Conservation (phyloP, 208 protist species). For the Trypanosoma brucei region DNA sequence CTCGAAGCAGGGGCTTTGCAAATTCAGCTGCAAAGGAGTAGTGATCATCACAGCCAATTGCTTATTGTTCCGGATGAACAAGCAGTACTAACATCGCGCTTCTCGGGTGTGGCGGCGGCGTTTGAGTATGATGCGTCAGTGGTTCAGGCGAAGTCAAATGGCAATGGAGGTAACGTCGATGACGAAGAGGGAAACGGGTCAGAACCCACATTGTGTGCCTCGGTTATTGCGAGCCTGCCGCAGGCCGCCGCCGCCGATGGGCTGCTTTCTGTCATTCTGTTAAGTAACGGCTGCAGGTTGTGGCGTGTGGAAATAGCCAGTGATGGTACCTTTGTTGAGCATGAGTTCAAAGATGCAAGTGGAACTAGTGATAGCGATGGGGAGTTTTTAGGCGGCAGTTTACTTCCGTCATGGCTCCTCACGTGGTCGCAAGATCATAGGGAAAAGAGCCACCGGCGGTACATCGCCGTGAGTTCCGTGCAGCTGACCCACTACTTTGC, state of each 20-base stretch:
- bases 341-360: slow-evolving; percentile 20
- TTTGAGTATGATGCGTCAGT: slow-evolving; percentile 15
- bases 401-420: slow-evolving; percentile 14
- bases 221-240: slow-evolving; percentile 14
- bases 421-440: slow-evolving; percentile 14
- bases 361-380: background rate
- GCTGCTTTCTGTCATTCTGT: slow-evolving; percentile 34
- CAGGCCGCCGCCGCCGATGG: background rate
- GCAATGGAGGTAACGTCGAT: background rate
- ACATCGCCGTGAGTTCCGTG: slow-evolving; percentile 56
- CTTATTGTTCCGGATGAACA: slow-evolving; percentile 41
- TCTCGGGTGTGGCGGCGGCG: slow-evolving; percentile 19
- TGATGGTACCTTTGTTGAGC: slow-evolving; percentile 37
- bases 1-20: slow-evolving; percentile 34
- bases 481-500: slow-evolving; percentile 46
- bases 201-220: slow-evolving; percentile 7
- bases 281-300: slow-evolving; percentile 53
- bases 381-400: background rate
- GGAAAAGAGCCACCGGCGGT: slow-evolving; percentile 23
- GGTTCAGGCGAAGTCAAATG: background rate
- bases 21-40: slow-evolving; percentile 51
- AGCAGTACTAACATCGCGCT: slow-evolving; percentile 33
- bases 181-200: background rate
- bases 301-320: slow-evolving; percentile 54
- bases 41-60: slow-evolving; percentile 43